phyloP scores from a whole-genome alignment of 2,329 filamentous ascomycete genomes.

The Colletotrichum abscissum region DNA sequence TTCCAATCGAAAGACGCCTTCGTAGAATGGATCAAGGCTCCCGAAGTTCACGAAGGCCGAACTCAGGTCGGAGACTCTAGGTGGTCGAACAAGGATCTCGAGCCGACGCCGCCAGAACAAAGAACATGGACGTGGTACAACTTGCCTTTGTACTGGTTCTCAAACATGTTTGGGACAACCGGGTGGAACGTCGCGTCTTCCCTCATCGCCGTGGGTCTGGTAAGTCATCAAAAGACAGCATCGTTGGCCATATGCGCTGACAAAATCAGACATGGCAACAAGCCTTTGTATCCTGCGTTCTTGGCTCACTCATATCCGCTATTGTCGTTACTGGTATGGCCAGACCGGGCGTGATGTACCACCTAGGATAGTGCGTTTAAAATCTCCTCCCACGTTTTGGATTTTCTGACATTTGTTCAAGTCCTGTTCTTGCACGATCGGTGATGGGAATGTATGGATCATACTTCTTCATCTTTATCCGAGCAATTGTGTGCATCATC shows the following conservation, averaged over 20 bases:
- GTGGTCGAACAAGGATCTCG: conserved; percentile 46
- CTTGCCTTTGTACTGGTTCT: conserved; percentile 44
- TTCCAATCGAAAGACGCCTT: conserved; percentile 41
- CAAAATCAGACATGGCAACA: conserved; percentile 40
- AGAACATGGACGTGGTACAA: conserved; percentile 45
- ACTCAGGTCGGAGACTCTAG: conserved; percentile 38
- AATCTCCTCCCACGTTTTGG: rapidly evolving
- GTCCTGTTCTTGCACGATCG: conserved; percentile 49
- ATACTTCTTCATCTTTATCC: conserved; percentile 52
- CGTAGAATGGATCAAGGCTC: conserved; percentile 38
- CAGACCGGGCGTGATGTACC: conserved; percentile 41
- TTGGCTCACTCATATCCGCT: conserved; percentile 40
- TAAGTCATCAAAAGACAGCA: not conserved
- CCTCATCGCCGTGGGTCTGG: conserved; percentile 42
- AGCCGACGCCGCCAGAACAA: conserved; percentile 42
- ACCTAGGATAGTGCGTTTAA: conserved; percentile 40
- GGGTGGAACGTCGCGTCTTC: conserved; percentile 45
- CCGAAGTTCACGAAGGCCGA: conserved; percentile 35
- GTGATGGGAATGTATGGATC: conserved; percentile 56
- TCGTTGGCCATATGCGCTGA: not conserved
- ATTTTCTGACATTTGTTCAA: conserved; percentile 2
- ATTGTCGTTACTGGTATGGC: conserved; percentile 42
- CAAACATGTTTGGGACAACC: conserved; percentile 41
- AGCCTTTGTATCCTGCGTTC: conserved; percentile 40
- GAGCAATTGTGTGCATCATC: conserved; percentile 45